phyloP scores from a whole-genome alignment of 805 yeast species.

The Maudiozyma bulderi region DNA sequence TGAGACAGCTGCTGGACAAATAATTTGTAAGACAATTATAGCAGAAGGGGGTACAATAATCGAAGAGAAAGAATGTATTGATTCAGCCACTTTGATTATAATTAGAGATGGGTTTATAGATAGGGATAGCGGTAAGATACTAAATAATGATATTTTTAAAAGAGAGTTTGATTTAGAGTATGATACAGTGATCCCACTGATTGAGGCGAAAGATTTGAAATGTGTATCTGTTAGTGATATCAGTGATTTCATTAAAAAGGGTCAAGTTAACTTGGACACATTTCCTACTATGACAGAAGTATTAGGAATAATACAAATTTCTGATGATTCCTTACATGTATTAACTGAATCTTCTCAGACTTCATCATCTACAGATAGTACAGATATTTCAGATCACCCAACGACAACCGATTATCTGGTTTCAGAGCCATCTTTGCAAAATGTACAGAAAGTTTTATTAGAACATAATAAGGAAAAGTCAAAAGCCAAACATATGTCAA shows the following conservation, averaged over 20 bases:
- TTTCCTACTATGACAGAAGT: not conserved
- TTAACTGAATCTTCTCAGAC: not conserved
- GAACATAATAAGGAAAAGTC: too few species aligned
- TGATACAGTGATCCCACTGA: slow-evolving; percentile 4
- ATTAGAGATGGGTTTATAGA: slow-evolving; percentile 21
- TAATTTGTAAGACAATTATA: slow-evolving; percentile 11
- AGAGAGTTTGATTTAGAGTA: slow-evolving; percentile 15
- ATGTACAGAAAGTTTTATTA: too few species aligned
- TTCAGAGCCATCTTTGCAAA: too few species aligned
- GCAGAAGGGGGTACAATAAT: slow-evolving; percentile 17
- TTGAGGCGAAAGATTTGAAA: slow-evolving; percentile 4
- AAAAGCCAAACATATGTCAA: not conserved
- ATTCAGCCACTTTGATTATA: slow-evolving; percentile 9
- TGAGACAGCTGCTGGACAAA: slow-evolving; percentile 7
- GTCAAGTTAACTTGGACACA: slow-evolving; percentile 1
- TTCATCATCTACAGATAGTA: not conserved
- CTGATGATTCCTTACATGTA: not conserved
- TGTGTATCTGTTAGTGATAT: slow-evolving; percentile 12
- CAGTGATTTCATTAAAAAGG: slow-evolving; percentile 13
- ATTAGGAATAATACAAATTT: not conserved
- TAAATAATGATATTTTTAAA: slow-evolving; percentile 11
- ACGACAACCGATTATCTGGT: too few species aligned
- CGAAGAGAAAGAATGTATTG: slow-evolving; percentile 1
- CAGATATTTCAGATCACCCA: too few species aligned
- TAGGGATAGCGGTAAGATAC: slow-evolving; percentile 5